These are phyloP conservation scores for Jatropha podagrica DNA, from an alignment of 441 rosid genomes.

Conservation along the genomic window DNA sequence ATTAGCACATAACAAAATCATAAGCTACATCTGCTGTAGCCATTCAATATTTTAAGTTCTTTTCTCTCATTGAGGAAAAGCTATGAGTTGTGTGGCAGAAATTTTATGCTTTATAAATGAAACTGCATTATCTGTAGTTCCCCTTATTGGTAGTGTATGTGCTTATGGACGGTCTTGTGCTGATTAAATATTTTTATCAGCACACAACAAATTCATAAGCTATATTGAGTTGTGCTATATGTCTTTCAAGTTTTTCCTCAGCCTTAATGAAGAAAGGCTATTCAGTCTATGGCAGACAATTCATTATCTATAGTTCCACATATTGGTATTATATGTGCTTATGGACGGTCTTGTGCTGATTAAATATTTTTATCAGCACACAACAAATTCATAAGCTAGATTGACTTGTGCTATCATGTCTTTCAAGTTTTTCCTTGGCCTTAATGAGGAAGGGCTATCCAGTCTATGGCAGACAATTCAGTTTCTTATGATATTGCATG, in stretches of 20 bases:
- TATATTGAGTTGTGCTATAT: constrained; percentile 21
- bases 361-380: constrained; percentile 30
- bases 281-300: constrained; percentile 22
- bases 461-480: constrained; percentile 18
- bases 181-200: constrained; percentile 29
- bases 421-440: constrained; percentile 21
- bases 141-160: constrained; percentile 1
- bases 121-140: not conserved
- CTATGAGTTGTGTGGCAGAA: not conserved
- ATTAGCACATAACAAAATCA: constrained; percentile 30
- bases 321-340: constrained; percentile 27
- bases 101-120: not conserved
- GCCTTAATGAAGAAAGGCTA: constrained; percentile 20
- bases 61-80: not conserved
- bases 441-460: constrained; percentile 22
- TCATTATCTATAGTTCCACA: no score
- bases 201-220: constrained; percentile 52
- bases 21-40: constrained; percentile 22
- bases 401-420: constrained; percentile 11
- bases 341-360: constrained; percentile 45
- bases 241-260: constrained; percentile 23
- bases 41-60: constrained; percentile 10
- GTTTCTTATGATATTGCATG: not conserved
- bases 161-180: constrained; percentile 50
- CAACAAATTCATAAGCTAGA: constrained; percentile 52